Conservation (phyloP, 2,329 filamentous ascomycete genomes). For the Graphiopsis chlorocephala region DNA sequence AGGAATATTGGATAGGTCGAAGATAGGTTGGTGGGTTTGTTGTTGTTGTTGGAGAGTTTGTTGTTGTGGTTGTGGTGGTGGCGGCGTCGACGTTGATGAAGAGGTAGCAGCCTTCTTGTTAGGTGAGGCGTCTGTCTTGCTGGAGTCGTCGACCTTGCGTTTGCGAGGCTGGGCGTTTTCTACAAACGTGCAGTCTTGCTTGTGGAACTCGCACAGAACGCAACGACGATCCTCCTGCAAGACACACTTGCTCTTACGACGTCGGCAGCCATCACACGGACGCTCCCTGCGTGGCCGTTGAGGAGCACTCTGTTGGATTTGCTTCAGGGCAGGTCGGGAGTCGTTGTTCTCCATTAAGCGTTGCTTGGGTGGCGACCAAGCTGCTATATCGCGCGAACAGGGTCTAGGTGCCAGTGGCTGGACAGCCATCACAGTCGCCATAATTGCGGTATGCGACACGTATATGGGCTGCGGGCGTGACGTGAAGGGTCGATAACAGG, state of each 20-base stretch:
- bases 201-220: constrained; percentile 73
- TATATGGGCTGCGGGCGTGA: constrained; percentile 20
- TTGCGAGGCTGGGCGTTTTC: constrained; percentile 76
- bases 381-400: constrained; percentile 44
- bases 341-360: constrained; percentile 44
- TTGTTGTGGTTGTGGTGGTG: constrained; percentile 14
- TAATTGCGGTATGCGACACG: constrained; percentile 27
- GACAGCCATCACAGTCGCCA: constrained; percentile 50
- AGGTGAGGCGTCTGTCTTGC: constrained; percentile 21
- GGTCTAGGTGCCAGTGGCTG: constrained; percentile 47
- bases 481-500: constrained; percentile 20
- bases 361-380: constrained; percentile 41
- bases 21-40: constrained; percentile 9
- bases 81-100: constrained; percentile 17
- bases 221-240: constrained; percentile 72
- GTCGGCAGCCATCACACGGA: constrained; percentile 70
- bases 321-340: constrained; percentile 37
- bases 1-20: constrained; percentile 6
- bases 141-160: constrained; percentile 66
- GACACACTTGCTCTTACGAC: constrained; percentile 72
- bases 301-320: constrained; percentile 29
- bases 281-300: constrained; percentile 30
- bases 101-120: constrained; percentile 26
- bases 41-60: constrained; percentile 7
- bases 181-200: constrained; percentile 74